These are phyloP conservation scores for Paspalum notatum DNA, from an alignment of 176 grass and related monocot species.

Conservation along the genomic window DNA sequence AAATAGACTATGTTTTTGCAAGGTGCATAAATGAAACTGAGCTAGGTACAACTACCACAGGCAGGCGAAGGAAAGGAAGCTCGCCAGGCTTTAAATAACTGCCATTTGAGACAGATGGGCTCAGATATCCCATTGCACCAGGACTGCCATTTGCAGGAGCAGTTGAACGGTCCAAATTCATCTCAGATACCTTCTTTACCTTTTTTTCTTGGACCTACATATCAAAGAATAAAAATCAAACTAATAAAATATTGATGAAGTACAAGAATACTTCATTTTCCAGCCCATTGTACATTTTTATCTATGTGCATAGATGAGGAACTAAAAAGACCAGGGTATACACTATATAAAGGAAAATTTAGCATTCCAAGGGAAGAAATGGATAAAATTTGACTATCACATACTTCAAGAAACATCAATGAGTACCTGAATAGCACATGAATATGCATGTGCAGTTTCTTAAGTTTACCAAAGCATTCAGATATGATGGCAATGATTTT, in stretches of 20 bases:
- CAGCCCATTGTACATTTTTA: constrained; percentile 9
- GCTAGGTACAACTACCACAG: constrained; percentile 85
- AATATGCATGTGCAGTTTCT: background rate
- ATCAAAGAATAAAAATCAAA: constrained; percentile 26
- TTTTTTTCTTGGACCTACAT: constrained; percentile 98
- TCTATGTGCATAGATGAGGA: constrained; percentile 8
- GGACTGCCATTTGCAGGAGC: constrained; percentile 59
- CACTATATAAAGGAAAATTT: background rate
- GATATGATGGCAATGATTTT: background rate
- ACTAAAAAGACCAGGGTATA: constrained; percentile 1
- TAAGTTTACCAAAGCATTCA: background rate
- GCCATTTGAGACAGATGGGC: constrained; percentile 58
- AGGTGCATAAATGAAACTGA: constrained; percentile 25
- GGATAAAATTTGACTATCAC: constrained; percentile 19
- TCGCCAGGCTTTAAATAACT: constrained; percentile 45
- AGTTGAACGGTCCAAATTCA: constrained; percentile 74
- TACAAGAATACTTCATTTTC: constrained; percentile 3
- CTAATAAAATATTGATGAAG: constrained; percentile 28
- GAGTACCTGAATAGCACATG: background rate
- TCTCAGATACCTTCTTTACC: constrained; percentile 83
- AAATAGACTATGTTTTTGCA: background rate
- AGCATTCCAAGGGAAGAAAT: constrained; percentile 9
- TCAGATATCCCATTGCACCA: constrained; percentile 40
- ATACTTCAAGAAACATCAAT: constrained; percentile 33
- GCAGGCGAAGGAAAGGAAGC: constrained; percentile 70